A percentile compares a stretch with the other conserved stretches of the same genome.
Conservation (phyloP, 2,329 filamentous ascomycete species). For the Fusarium robinianum region DNA sequence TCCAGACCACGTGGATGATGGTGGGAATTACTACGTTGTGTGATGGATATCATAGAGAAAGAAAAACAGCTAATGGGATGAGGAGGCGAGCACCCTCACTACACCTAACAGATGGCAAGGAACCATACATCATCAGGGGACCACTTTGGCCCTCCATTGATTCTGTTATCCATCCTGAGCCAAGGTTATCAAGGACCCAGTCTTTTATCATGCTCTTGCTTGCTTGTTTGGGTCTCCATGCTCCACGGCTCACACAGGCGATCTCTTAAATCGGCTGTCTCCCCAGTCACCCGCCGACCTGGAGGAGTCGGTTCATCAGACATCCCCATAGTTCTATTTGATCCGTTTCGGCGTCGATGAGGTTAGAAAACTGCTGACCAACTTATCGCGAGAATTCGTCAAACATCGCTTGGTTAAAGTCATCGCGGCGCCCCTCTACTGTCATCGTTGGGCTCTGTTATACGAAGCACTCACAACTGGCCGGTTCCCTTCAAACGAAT, state of each 20-base stretch:
- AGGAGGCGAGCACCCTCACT: too few relatives aligned
- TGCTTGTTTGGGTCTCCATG: constrained; percentile 15
- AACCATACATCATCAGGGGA: too few relatives aligned
- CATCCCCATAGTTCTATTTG: neutral
- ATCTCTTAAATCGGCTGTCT: constrained; percentile 34
- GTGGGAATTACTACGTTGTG: neutral
- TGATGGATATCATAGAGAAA: constrained; percentile 4
- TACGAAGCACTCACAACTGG: neutral
- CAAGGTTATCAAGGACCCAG: constrained; percentile 34
- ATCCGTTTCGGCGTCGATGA: too few relatives aligned
- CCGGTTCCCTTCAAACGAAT: constrained; percentile 2
- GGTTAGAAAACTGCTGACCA: too few relatives aligned
- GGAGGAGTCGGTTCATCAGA: neutral
- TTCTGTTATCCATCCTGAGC: constrained; percentile 23
- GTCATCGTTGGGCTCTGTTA: neutral
- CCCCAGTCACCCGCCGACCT: constrained; percentile 27
- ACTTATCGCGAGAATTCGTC: too few relatives aligned
- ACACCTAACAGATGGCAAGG: too few relatives aligned
- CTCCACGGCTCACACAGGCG: constrained; percentile 22
- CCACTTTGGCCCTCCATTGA: constrained; percentile 19
- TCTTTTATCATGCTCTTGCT: constrained; percentile 32
- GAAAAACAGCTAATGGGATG: constrained; percentile 7
- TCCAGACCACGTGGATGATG: too few relatives aligned
- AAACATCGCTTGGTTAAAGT: too few relatives aligned
- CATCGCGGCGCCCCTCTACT: too few relatives aligned